phyloP scores from a whole-genome alignment of 164 flowering plant species.

The Protea cynaroides region DNA sequence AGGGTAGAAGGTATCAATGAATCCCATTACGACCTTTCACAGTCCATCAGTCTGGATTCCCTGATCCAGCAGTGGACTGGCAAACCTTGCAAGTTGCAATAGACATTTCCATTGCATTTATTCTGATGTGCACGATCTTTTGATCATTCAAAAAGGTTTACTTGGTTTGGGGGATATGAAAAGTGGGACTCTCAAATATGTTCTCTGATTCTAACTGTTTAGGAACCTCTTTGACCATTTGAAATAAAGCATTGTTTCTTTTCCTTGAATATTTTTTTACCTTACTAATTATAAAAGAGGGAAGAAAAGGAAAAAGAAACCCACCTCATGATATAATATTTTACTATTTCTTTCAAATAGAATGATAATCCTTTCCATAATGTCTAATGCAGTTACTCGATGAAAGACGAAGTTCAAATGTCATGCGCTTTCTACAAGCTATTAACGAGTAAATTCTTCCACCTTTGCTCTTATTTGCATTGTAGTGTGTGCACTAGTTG shows the following conservation, averaged over 20 bases:
- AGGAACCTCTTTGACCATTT: not conserved
- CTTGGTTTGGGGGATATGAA: too few relatives aligned
- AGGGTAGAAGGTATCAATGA: not conserved
- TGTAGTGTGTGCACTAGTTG: not conserved
- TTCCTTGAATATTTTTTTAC: not conserved
- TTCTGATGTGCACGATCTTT: too few relatives aligned
- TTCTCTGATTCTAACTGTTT: too few relatives aligned
- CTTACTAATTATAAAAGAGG: not conserved
- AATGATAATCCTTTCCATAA: not conserved
- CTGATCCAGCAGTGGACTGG: too few relatives aligned
- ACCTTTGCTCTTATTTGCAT: conserved; percentile 1
- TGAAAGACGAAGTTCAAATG: conserved; percentile 58
- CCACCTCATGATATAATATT: too few relatives aligned
- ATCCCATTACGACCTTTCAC: too few relatives aligned
- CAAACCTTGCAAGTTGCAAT: too few relatives aligned
- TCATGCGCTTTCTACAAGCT: conserved; percentile 63
- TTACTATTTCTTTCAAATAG: not conserved
- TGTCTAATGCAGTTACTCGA: conserved; percentile 38
- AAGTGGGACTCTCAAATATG: too few relatives aligned
- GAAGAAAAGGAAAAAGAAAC: too few relatives aligned
- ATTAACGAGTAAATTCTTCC: conserved; percentile 37
- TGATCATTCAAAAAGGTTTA: too few relatives aligned
- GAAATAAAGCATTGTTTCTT: not conserved
- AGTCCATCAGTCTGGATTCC: too few relatives aligned
- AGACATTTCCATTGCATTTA: too few relatives aligned